phyloP scores from a whole-genome alignment of 2,329 filamentous ascomycete genomes.

The Phaeosphaeriaceae sp. region DNA sequence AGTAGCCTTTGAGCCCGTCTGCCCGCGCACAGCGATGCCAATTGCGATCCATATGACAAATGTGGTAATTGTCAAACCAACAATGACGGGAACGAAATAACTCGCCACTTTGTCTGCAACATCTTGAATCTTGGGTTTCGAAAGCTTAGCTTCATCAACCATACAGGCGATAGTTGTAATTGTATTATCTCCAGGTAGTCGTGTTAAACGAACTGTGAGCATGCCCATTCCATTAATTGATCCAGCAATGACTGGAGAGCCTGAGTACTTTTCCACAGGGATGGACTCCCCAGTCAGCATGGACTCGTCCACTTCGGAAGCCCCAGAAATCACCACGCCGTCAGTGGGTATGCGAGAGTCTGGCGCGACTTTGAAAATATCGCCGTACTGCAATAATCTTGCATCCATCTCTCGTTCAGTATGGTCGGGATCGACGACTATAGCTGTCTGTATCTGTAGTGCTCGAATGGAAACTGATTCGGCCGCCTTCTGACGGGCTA shows the following conservation, averaged over 20 bases:
- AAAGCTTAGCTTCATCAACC: slow-evolving; percentile 73
- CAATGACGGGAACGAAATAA: slow-evolving; percentile 72
- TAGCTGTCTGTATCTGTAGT: slow-evolving; percentile 65
- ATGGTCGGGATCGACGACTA: slow-evolving; percentile 53
- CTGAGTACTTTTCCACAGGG: slow-evolving; percentile 63
- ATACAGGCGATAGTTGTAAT: slow-evolving; percentile 71
- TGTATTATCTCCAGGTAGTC: slow-evolving; percentile 72
- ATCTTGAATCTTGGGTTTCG: slow-evolving; percentile 72
- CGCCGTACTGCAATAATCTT: slow-evolving; percentile 72
- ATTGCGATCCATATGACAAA: slow-evolving; percentile 71
- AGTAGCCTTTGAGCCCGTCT: slow-evolving; percentile 55
- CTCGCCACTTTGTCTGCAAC: slow-evolving; percentile 71
- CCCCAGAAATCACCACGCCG: slow-evolving; percentile 67
- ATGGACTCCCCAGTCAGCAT: slow-evolving; percentile 76
- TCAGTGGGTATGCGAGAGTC: slow-evolving; percentile 70
- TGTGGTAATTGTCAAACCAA: slow-evolving; percentile 62
- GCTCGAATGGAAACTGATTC: slow-evolving; percentile 59
- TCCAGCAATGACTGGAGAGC: slow-evolving; percentile 68
- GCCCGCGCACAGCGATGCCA: slow-evolving; percentile 51
- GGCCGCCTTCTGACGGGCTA: slow-evolving; percentile 57
- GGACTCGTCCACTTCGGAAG: slow-evolving; percentile 73
- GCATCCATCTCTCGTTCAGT: slow-evolving; percentile 65
- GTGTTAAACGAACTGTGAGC: slow-evolving; percentile 61
- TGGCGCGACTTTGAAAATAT: slow-evolving; percentile 68
- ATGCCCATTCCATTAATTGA: slow-evolving; percentile 62